Evolutionary conservation across 257 asterid genomes (phyloP).

Genomic region (Misopates orontium): DNA sequence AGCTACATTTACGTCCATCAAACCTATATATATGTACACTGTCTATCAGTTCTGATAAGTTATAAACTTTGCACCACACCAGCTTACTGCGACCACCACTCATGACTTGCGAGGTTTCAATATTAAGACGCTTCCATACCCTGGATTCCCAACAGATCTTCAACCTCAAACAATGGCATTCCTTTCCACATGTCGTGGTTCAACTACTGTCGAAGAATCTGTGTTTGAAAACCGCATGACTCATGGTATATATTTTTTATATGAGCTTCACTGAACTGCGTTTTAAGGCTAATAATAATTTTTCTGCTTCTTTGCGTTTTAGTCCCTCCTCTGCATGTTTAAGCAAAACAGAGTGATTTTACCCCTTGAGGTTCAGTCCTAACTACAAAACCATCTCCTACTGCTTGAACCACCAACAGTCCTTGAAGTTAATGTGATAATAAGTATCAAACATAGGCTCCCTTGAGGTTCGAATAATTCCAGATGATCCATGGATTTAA

Average conservation of each 20-base stretch:
- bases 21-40: no score
- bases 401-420: no score
- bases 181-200: constrained; percentile 40
- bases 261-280: neutral
- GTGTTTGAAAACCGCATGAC: constrained; percentile 49
- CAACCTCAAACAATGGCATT: constrained; percentile 48
- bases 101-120: constrained; percentile 35
- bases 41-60: no score
- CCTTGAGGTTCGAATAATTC: no score
- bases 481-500: no score
- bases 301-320: neutral
- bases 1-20: no score
- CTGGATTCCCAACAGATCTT: constrained; percentile 56
- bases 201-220: constrained; percentile 39
- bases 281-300: neutral
- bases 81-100: no score
- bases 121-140: constrained; percentile 39
- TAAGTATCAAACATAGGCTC: no score
- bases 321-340: neutral
- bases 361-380: no score
- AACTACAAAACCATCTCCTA: no score
- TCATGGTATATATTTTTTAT: constrained; percentile 38
- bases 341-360: neutral
- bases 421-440: no score
- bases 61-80: neutral